Percentiles rank a stretch among this genome's conserved stretches.
phyloP scores from a whole-genome alignment of 192 early-diverging fungal species.

The Podila epicladia region DNA sequence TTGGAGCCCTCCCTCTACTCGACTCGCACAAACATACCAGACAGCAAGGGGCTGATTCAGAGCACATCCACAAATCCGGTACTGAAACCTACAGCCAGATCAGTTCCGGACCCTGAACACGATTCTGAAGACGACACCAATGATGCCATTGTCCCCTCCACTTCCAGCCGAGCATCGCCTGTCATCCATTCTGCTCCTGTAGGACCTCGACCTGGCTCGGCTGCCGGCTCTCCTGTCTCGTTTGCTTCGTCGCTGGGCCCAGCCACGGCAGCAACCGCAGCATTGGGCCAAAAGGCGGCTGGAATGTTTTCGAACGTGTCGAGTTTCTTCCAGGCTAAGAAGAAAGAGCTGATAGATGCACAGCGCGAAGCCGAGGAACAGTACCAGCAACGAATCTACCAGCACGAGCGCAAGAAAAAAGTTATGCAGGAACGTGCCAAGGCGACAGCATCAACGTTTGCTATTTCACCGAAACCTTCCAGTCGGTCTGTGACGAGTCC shows the following conservation, averaged over 20 bases:
- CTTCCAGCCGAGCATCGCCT: not conserved
- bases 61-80: slow-evolving; percentile 23
- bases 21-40: not conserved
- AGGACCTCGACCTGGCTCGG: slow-evolving; percentile 3
- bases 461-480: slow-evolving; percentile 16
- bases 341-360: slow-evolving; percentile 55
- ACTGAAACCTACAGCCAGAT: slow-evolving; percentile 3
- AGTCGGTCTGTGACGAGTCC: not conserved
- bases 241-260: slow-evolving; percentile 25
- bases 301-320: slow-evolving; percentile 59
- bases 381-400: slow-evolving; percentile 41
- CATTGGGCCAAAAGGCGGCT: slow-evolving; percentile 57
- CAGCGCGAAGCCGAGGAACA: slow-evolving; percentile 55
- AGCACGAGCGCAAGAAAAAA: slow-evolving; percentile 41
- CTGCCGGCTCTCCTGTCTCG: slow-evolving; percentile 13
- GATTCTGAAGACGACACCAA: slow-evolving; percentile 15
- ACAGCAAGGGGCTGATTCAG: slow-evolving; percentile 20
- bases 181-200: not conserved
- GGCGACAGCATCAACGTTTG: slow-evolving; percentile 44
- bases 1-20: slow-evolving; percentile 30
- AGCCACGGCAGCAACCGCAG: slow-evolving; percentile 43
- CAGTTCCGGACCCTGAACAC: slow-evolving; percentile 23
- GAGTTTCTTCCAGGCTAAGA: slow-evolving; percentile 56
- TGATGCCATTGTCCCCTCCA: slow-evolving; percentile 20
- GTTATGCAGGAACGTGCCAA: slow-evolving; percentile 45